Base-by-base conservation (phyloP, 768 basidiomycete genomes). In the Termitomyces sp. region DNA sequence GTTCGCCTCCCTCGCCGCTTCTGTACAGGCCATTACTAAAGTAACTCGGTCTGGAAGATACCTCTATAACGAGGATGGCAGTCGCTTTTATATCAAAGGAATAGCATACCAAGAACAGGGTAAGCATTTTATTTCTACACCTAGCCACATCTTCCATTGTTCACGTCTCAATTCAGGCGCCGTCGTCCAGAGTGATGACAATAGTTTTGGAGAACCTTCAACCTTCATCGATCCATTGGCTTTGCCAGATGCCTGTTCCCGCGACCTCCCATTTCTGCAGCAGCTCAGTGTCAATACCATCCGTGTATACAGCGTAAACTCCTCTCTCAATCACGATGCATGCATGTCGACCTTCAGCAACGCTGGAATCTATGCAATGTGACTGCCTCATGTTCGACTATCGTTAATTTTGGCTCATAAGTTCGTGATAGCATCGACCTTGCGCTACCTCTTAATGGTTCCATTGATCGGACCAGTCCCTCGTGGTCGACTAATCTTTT, bases 331-430 rank as follows among this genome's bases (percentile, higher is more conserved):
- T 72, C 95, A 98, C 61, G 93, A 95, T 69, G 73, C 74, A 1
- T 98, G 95, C 73, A 96, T 98, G 95, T 71, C 71, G 37, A 71
- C 84, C 14, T 80, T 97, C 59, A 87, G 85, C 64, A 71, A 72
- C 22, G 92, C 92, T 37, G 88, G 88, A 27, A 97, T 97, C 55
- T 96, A 97, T 72, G 82, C 89, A 53, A 88, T 96, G 94, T 95
- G 62, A 67, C 89, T 76, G 9, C 26, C 18, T 33, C 32, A 53
- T 49, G 32, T 8, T 39, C 61, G 14, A 51, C 27, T 47, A 51
- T 22, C 39, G n/a, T 65, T 64, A 51, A 58, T 56, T 42, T 56
- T 9, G 9, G 26, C 47, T 57, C 30, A 44, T 30, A 5, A 6
- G 16, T 16, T 54, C 6, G 7, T 52, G 62, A 3, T 62, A 97